Evolutionary conservation across 1,284 basidiomycete species (phyloP).

Genomic region (Xerocomus nothofagi): DNA sequence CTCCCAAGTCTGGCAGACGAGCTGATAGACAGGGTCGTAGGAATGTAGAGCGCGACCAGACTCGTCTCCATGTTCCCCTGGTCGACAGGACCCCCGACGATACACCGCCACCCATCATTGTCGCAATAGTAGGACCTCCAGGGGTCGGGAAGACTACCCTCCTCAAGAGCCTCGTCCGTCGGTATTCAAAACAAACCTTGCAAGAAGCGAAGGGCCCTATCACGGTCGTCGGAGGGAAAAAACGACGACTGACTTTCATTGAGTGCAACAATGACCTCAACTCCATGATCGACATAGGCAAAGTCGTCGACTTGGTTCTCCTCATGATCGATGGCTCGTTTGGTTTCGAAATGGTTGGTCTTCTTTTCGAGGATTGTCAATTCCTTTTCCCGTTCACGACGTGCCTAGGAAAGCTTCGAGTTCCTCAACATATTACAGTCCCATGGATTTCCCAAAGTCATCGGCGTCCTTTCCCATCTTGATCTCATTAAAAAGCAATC

Average conservation of each 20-base stretch:
- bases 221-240: slow-evolving; percentile 94
- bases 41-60: slow-evolving; percentile 93
- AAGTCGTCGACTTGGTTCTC: slow-evolving; percentile 93
- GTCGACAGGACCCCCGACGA: slow-evolving; percentile 94
- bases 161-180: slow-evolving; percentile 86
- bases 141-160: slow-evolving; percentile 98
- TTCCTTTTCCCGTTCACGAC: not conserved
- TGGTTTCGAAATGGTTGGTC: slow-evolving; percentile 99
- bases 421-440: slow-evolving; percentile 96
- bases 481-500: slow-evolving; percentile 95
- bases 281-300: slow-evolving; percentile 97
- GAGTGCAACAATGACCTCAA: slow-evolving; percentile 99
- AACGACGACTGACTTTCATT: slow-evolving; percentile 89
- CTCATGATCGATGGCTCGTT: slow-evolving; percentile 98
- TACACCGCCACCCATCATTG: slow-evolving; percentile 89
- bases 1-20: slow-evolving; percentile 83
- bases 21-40: slow-evolving; percentile 89
- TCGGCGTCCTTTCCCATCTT: slow-evolving; percentile 94
- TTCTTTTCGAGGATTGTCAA: slow-evolving; percentile 17
- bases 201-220: slow-evolving; percentile 91
- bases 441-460: slow-evolving; percentile 98
- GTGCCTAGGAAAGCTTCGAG: slow-evolving; percentile 91
- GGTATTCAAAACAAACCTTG: slow-evolving; percentile 94
- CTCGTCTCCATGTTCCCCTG: slow-evolving; percentile 92
- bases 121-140: slow-evolving; percentile 96